These are phyloP conservation scores for Echium plantagineum DNA, from an alignment of 257 asterid genomes.

Conservation along the genomic window DNA sequence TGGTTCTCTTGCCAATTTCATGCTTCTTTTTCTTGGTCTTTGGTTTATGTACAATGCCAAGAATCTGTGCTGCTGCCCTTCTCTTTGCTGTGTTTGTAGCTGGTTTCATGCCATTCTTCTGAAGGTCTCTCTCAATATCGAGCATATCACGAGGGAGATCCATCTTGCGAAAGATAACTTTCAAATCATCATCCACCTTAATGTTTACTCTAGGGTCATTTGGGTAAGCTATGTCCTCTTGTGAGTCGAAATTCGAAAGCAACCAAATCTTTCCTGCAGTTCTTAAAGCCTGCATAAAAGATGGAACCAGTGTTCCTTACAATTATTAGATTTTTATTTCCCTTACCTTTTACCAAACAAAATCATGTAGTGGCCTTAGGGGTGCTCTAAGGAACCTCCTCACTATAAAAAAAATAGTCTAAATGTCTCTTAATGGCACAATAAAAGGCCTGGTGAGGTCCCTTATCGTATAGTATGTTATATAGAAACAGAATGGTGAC, in stretches of 20 bases:
- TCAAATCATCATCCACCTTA: conserved; percentile 54
- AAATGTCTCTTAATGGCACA: too few relatives aligned
- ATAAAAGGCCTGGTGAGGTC: too few relatives aligned
- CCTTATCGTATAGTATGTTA: too few relatives aligned
- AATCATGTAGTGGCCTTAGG: too few relatives aligned
- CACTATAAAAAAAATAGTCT: too few relatives aligned
- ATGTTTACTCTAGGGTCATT: conserved; percentile 38
- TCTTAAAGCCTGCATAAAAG: conserved; percentile 36
- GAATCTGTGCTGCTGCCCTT: conserved; percentile 49
- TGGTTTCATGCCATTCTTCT: conserved; percentile 57
- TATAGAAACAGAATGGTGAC: too few relatives aligned
- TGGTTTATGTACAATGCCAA: conserved; percentile 41
- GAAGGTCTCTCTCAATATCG: conserved; percentile 62
- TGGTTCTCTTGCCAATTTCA: conserved; percentile 66
- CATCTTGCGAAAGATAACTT: conserved; percentile 40
- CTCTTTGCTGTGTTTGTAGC: conserved; percentile 62
- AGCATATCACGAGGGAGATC: conserved; percentile 64
- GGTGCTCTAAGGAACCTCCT: too few relatives aligned
- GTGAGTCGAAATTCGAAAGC: conserved; percentile 50
- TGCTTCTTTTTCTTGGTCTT: conserved; percentile 62
- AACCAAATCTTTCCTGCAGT: conserved; percentile 48
- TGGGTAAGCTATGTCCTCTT: conserved; percentile 64
- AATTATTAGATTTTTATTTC: background rate
- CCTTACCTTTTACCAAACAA: too few relatives aligned
- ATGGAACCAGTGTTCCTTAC: background rate